These are phyloP conservation scores for Akanthomyces dipterigenus DNA, from an alignment of 2,329 filamentous ascomycete species.

Conservation along the genomic window DNA sequence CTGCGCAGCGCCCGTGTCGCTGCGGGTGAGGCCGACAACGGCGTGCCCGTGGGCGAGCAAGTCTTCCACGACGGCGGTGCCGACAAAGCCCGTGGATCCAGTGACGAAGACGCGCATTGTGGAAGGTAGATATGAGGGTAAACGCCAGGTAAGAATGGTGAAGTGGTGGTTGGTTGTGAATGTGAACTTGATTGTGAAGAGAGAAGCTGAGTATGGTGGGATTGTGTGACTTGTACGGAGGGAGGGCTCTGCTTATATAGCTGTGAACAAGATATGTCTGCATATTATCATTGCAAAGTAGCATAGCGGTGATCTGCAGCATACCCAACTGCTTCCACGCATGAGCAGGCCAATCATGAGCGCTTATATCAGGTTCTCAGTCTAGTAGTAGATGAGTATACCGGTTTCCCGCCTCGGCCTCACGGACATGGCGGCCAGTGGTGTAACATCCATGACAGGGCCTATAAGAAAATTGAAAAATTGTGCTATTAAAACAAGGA, in stretches of 20 bases:
- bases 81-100: slow-evolving; percentile 37
- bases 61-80: slow-evolving; percentile 30
- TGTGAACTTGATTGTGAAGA: not conserved
- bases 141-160: not conserved
- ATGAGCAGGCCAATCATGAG: not conserved
- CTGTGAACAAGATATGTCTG: not conserved
- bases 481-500: not conserved
- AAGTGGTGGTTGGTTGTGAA: not conserved
- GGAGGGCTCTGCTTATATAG: not conserved
- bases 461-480: no score
- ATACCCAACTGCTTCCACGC: not conserved
- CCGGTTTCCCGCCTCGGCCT: not conserved
- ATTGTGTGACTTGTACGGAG: not conserved
- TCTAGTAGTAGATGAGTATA: not conserved
- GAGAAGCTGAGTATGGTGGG: not conserved
- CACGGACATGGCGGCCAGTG: not conserved
- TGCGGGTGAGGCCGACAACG: slow-evolving; percentile 35
- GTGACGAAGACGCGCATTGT: slow-evolving; percentile 33
- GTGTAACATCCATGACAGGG: no score
- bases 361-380: not conserved
- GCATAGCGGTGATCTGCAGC: not conserved
- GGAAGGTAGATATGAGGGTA: not conserved
- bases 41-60: slow-evolving; percentile 31
- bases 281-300: not conserved
- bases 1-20: slow-evolving; percentile 21